Evolutionary conservation across 2,329 filamentous ascomycete genomes (phyloP).

Genomic region (Fusarium subtropicale): DNA sequence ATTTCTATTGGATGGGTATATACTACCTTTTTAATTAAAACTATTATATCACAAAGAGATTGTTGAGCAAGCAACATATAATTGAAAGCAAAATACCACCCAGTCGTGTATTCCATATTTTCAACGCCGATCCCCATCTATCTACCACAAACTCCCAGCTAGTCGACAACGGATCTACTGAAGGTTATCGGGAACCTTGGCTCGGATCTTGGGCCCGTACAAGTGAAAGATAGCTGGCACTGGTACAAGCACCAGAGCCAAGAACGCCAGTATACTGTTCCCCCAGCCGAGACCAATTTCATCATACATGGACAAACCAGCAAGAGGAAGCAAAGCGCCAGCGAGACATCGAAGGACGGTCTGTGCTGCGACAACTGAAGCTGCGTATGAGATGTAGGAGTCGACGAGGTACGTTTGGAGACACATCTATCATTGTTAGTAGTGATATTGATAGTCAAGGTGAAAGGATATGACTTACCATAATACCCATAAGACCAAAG

Average conservation of each 20-base stretch:
- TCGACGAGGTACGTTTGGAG: constrained; percentile 54
- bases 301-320: constrained; percentile 59
- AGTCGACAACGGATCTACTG: neutral
- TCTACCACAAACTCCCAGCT: too few species aligned
- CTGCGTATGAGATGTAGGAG: constrained; percentile 48
- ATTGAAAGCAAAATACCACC: neutral
- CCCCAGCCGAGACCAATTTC: constrained; percentile 61
- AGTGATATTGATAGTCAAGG: accelerated
- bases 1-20: too few species aligned
- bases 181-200: constrained; percentile 40
- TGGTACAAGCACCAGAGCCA: constrained; percentile 50
- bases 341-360: constrained; percentile 63
- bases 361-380: constrained; percentile 48
- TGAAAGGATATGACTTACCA: constrained; percentile 50
- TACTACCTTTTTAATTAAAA: neutral
- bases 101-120: neutral
- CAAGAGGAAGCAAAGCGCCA: constrained; percentile 73
- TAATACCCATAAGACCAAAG: constrained; percentile 55
- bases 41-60: neutral
- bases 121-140: neutral
- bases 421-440: constrained; percentile 40
- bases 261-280: constrained; percentile 58
- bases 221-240: constrained; percentile 39
- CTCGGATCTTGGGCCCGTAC: constrained; percentile 43
- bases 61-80: neutral